Base-by-base conservation (phyloP, 2,329 filamentous ascomycete genomes). In the Aspergillus quadrilineatus region DNA sequence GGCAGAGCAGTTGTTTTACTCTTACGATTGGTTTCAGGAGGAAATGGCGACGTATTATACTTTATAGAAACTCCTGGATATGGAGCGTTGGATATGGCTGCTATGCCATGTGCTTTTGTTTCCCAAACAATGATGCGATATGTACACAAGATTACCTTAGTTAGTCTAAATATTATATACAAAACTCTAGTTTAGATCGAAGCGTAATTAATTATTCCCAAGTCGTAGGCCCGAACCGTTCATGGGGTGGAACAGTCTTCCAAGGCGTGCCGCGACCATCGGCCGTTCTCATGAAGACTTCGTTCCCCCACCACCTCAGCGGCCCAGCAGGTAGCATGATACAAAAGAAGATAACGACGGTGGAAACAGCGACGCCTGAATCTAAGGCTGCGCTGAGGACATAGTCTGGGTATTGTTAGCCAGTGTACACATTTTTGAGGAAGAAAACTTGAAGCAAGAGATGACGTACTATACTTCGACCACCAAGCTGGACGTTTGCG, bases 401-500 rank as follows among this genome's bases (percentile, higher is more conserved):
- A 53, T 77, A 78, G 54, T 77, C 69, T 71, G 29, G 7, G 2
- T 2, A 7, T 39, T 7, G 50, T 66, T 15, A 66, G 63, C 37
- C 15, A 26, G 32, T 17, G 5, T 14, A 8, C n/a, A 9, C 4
- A 3, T 29, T 9, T 12, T 9, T 17, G 15, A 6, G n/a, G n/a
- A 53, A 6, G 26, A 6, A 26, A 45, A 3, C 1, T 4, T 22
- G 22, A 22, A 22, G 47, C 1, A 5, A 41, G 9, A 22, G 15
- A 26, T 44, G 14, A 66, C 68, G 42, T 52, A 73, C 71, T 80
- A 53, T 78, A 80, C 67, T 79, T 79, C 1, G 73, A 72, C 76
- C 76, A 78, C 78, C 77, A 80, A n/a, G 76, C 76, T 17, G 76
- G 71, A 56, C 71, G 76, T 4, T 69, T 69, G 8, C 67, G 69